Base-by-base conservation (phyloP, 495 filamentous ascomycete genomes). In the Aspergillus cavernicola region DNA sequence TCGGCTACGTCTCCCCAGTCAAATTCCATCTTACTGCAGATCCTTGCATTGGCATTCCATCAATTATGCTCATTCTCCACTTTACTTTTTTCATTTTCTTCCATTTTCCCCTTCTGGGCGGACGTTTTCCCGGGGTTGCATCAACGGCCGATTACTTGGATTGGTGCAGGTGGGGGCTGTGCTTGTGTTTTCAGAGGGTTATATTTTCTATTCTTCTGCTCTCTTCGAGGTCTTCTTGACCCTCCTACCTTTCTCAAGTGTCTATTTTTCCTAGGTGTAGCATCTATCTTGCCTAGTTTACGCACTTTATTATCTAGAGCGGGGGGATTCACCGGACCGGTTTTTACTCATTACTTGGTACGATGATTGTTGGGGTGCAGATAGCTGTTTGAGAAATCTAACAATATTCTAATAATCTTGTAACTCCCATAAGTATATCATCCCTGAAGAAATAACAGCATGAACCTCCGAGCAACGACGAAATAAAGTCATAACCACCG, bases 121-220 rank as follows among this genome's bases (percentile, higher is more conserved):
- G 58, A 57, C 52, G 50, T 48, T 62, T 56, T 51, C 26, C 10
- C 35, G 47, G 59, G 50, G 46, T 52, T 57, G 53, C 53, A 63
- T 54, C 54, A 57, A 54, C 10, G 52, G 41, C 53, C 35, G 46
- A 53, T 38, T 57, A 45, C 55, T 52, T 55, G 53, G 46, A 57
- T 50, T 47, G 53, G 58, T 53, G 50, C 35, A 38, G 52, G 56
- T 18, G 56, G 56, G 49, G 50, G 52, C 50, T 46, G 29, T 53
- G 16, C 2, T 44, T 26, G 23, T 26, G 3, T 12, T 41, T n/a
- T 39, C 15, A 33, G 43, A 33, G 43, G 26, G 23, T 40, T 40
- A 10, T 40, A 15, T 23, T 28, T 24, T 28, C 19, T 12, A 46
- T 7, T 16, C 44, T 24, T 44, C 28, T 44, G 6, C 35, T 39